Conservation (phyloP, 2,329 filamentous ascomycete genomes). For the Neopestalotiopsis sp. region DNA sequence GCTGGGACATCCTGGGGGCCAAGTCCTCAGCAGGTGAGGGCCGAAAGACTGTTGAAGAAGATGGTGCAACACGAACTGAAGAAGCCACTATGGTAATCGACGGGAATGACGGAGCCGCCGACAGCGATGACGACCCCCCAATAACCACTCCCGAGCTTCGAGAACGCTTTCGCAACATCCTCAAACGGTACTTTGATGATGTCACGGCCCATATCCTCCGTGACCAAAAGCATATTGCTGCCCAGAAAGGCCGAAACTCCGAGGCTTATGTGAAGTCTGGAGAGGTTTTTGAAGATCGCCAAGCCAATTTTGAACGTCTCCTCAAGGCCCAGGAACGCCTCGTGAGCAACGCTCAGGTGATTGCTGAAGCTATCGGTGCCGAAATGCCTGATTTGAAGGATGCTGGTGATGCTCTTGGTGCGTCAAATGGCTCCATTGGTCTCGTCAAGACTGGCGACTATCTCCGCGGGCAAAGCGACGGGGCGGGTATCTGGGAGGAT, state of each 20-base stretch:
- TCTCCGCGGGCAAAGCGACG: constrained; percentile 85
- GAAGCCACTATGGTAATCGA: constrained; percentile 57
- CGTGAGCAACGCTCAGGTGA: constrained; percentile 84
- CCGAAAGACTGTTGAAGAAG: constrained; percentile 84
- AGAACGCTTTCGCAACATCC: constrained; percentile 83
- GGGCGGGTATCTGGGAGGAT: constrained; percentile 96
- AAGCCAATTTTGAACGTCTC: constrained; percentile 94
- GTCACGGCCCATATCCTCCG: constrained; percentile 86
- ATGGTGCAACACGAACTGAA: constrained; percentile 67
- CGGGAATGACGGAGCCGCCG: constrained; percentile 51
- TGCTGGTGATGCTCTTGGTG: constrained; percentile 71
- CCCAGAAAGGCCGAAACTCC: constrained; percentile 91
- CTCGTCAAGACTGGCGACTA: constrained; percentile 95
- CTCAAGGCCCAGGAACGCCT: constrained; percentile 91
- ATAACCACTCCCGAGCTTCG: constrained; percentile 79
- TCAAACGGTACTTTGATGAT: constrained; percentile 90
- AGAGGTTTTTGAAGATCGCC: constrained; percentile 96
- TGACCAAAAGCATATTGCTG: constrained; percentile 88
- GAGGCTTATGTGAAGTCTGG: constrained; percentile 98
- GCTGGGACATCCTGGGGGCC: constrained; percentile 91
- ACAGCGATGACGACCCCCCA: constrained; percentile 68
- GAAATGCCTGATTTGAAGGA: constrained; percentile 96
- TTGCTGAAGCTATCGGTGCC: constrained; percentile 84
- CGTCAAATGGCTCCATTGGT: constrained; percentile 80
- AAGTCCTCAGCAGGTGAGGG: constrained; percentile 74